A percentile compares a stretch with the other conserved stretches of the same genome.
Conservation (phyloP, 352 stramenopile genomes). For the Phytophthora nicotianae region DNA sequence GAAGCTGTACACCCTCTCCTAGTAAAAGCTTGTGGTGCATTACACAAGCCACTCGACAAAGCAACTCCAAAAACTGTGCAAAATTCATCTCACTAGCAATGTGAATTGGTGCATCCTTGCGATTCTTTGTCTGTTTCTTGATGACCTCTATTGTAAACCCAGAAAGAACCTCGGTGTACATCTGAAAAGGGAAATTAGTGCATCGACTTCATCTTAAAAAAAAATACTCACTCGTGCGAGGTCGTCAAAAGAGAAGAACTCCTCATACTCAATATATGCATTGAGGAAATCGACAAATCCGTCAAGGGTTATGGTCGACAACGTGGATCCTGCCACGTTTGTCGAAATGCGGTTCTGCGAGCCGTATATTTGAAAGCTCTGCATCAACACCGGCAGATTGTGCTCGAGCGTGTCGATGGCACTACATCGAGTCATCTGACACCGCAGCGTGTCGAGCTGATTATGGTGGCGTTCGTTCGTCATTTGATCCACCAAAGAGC, state of each 20-base stretch:
- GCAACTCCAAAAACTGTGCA: conserved; percentile 68
- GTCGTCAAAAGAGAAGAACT: conserved; percentile 62
- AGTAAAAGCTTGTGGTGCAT: conserved; percentile 56
- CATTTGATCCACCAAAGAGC: conserved; percentile 45
- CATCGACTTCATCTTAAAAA: background rate
- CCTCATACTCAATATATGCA: conserved; percentile 81
- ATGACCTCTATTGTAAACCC: conserved; percentile 9
- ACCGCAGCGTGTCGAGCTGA: conserved; percentile 49
- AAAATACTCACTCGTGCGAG: conserved; percentile 36
- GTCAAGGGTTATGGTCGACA: conserved; percentile 56
- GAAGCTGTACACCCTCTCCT: conserved; percentile 57
- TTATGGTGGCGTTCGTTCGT: background rate
- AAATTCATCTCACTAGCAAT: conserved; percentile 41
- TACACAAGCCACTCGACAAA: conserved; percentile 58
- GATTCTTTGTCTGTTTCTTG: conserved; percentile 16
- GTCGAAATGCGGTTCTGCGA: conserved; percentile 28
- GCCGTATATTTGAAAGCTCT: conserved; percentile 72
- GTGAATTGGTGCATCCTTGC: background rate
- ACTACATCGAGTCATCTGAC: conserved; percentile 53
- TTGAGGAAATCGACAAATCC: conserved; percentile 82
- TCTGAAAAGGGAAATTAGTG: conserved; percentile 6
- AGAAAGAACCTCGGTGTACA: conserved; percentile 15
- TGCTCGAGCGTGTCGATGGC: conserved; percentile 55
- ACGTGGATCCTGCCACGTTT: conserved; percentile 6
- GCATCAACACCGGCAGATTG: conserved; percentile 46